phyloP scores from a whole-genome alignment of 202 grass and related monocot species.

The Panicum virgatum region DNA sequence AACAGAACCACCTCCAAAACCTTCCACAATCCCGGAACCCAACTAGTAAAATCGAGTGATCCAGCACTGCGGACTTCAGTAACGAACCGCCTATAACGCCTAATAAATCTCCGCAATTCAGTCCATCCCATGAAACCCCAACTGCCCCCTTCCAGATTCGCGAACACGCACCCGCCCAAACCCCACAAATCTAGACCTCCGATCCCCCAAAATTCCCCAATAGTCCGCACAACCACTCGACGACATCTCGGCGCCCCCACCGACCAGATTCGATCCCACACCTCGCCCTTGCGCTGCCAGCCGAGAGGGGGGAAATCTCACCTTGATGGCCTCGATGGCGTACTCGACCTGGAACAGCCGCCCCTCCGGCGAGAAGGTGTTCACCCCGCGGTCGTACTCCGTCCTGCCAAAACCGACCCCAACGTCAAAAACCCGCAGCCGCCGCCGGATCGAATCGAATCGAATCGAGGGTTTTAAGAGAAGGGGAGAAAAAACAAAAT shows the following conservation, averaged over 20 bases:
- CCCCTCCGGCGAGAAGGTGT: slow-evolving; percentile 90
- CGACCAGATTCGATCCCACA: not conserved
- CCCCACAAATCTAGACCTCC: not conserved
- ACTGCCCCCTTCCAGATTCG: not conserved
- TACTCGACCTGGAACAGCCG: slow-evolving; percentile 92
- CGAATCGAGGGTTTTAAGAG: not conserved
- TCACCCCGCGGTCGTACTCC: slow-evolving; percentile 84
- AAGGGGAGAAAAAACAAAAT: not conserved
- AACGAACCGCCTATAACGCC: not conserved
- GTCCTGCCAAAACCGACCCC: slow-evolving; percentile 48
- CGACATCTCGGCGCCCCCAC: not conserved
- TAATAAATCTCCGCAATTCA: not conserved
- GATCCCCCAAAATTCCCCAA: not conserved
- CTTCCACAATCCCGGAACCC: not conserved
- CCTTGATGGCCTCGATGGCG: slow-evolving; percentile 96
- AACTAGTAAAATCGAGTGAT: not conserved
- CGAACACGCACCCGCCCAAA: too few relatives aligned
- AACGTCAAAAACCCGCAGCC: not conserved
- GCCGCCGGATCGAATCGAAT: not conserved
- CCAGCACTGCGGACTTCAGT: not conserved
- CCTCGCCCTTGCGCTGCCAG: too few relatives aligned
- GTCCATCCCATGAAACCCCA: not conserved
- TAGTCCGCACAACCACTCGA: not conserved
- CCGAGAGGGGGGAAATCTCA: slow-evolving; percentile 6
- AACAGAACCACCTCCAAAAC: not conserved